Conservation (phyloP, 2,329 filamentous ascomycete species). For the Alternaria sp. region DNA sequence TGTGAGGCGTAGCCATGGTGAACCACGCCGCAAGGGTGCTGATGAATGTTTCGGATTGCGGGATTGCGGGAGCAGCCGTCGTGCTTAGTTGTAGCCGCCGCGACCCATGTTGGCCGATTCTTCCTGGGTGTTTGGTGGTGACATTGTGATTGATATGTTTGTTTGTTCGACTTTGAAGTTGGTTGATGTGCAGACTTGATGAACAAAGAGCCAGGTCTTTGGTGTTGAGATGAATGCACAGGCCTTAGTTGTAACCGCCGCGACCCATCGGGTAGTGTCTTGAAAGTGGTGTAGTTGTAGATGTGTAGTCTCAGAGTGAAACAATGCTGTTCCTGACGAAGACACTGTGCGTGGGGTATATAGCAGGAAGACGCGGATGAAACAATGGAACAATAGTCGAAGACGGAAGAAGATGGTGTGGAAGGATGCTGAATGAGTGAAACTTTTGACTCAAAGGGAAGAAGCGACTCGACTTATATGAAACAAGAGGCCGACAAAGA, state of each 20-base stretch:
- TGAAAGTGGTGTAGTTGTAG: conserved; percentile 5
- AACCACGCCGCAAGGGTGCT: not conserved
- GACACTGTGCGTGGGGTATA: not conserved
- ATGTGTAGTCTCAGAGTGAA: conserved; percentile 3
- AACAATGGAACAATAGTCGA: conserved; percentile 15
- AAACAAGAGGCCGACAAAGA: conserved; percentile 15
- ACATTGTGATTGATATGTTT: not conserved
- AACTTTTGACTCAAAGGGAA: conserved; percentile 19
- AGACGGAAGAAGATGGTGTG: conserved; percentile 12
- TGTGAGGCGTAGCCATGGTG: conserved; percentile 3
- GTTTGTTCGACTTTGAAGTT: conserved; percentile 19
- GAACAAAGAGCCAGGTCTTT: conserved; percentile 4
- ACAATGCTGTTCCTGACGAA: conserved; percentile 1
- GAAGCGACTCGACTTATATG: conserved; percentile 18
- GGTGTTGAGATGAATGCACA: not conserved
- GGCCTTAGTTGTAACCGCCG: conserved; percentile 52
- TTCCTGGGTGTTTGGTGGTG: conserved; percentile 8
- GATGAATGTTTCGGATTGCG: conserved; percentile 13
- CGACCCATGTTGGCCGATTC: conserved; percentile 38
- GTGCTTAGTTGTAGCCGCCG: conserved; percentile 44
- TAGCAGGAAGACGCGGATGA: conserved; percentile 1
- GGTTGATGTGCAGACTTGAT: conserved; percentile 9
- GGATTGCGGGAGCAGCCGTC: conserved; percentile 21
- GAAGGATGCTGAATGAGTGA: conserved; percentile 22
- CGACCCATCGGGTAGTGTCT: conserved; percentile 37